phyloP scores from a whole-genome alignment of 805 yeast genomes.

The Cyberlindnera maritima region DNA sequence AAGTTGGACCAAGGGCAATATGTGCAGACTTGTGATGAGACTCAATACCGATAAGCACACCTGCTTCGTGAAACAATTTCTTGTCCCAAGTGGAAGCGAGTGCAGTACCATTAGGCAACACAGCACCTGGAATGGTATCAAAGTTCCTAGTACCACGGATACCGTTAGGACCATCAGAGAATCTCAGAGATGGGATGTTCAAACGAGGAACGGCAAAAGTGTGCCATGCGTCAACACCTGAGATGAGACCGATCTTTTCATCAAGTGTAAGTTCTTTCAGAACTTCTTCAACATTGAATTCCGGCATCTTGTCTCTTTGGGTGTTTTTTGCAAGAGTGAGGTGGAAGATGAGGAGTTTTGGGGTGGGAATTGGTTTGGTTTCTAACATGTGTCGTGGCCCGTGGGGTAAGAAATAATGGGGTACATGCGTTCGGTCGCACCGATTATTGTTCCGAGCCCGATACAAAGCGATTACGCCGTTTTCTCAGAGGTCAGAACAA shows the following conservation, averaged over 20 bases:
- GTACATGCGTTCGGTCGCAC: too few relatives aligned
- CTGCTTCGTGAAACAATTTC: conserved; percentile 45
- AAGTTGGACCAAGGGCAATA: conserved; percentile 47
- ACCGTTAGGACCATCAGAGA: conserved; percentile 65
- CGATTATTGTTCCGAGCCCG: too few relatives aligned
- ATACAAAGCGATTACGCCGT: too few relatives aligned
- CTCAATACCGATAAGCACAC: conserved; percentile 51
- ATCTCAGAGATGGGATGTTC: conserved; percentile 44
- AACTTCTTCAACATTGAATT: conserved; percentile 27
- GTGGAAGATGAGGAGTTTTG: too few relatives aligned
- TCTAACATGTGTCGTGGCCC: too few relatives aligned
- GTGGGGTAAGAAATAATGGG: too few relatives aligned
- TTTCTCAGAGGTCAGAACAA: too few relatives aligned
- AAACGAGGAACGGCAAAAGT: conserved; percentile 39
- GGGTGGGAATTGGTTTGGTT: too few relatives aligned
- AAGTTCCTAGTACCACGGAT: conserved; percentile 57
- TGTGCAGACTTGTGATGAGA: conserved; percentile 53
- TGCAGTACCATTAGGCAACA: conserved; percentile 58
- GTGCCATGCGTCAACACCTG: conserved; percentile 52
- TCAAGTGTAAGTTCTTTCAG: conserved; percentile 25
- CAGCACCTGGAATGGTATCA: conserved; percentile 50
- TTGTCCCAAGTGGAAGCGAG: conserved; percentile 56
- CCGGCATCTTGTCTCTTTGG: conserved; percentile 1
- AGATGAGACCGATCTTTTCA: conserved; percentile 31
- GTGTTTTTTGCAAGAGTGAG: too few relatives aligned